Evolutionary conservation across 805 yeast species (phyloP).

Genomic region (Kodamaea kaohsiungensis): DNA sequence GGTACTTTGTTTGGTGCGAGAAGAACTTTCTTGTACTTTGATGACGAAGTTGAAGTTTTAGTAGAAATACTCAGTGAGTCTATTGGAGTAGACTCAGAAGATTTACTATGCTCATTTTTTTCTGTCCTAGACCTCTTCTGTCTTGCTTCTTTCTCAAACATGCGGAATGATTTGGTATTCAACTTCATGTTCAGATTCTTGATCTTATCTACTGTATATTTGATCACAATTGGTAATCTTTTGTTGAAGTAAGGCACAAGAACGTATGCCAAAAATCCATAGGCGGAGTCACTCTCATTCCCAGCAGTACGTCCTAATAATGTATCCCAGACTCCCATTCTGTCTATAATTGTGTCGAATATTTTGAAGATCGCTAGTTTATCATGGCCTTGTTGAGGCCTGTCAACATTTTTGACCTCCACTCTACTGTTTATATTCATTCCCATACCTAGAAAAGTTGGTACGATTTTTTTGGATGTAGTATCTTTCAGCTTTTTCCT

Average conservation of each 20-base stretch:
- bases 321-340: conserved; percentile 55
- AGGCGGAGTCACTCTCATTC: conserved; percentile 37
- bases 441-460: conserved; percentile 46
- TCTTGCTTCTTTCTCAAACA: conserved; percentile 9
- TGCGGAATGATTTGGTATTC: conserved; percentile 12
- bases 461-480: conserved; percentile 28
- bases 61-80: neutral
- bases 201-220: conserved; percentile 46
- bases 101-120: neutral
- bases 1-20: conserved; percentile 14
- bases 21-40: conserved; percentile 17
- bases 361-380: conserved; percentile 17
- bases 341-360: conserved; percentile 50
- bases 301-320: conserved; percentile 34
- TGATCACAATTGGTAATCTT: conserved; percentile 48
- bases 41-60: conserved; percentile 1
- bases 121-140: neutral
- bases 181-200: conserved; percentile 47
- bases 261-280: conserved; percentile 53
- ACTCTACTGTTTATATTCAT: conserved; percentile 13
- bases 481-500: conserved; percentile 14
- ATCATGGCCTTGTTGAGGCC: neutral
- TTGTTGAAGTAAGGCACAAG: conserved; percentile 54
- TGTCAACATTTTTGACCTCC: neutral
- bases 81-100: neutral